These are phyloP conservation scores for Graphium sp. DNA, from an alignment of 2,329 filamentous ascomycete genomes.

Conservation along the genomic window DNA sequence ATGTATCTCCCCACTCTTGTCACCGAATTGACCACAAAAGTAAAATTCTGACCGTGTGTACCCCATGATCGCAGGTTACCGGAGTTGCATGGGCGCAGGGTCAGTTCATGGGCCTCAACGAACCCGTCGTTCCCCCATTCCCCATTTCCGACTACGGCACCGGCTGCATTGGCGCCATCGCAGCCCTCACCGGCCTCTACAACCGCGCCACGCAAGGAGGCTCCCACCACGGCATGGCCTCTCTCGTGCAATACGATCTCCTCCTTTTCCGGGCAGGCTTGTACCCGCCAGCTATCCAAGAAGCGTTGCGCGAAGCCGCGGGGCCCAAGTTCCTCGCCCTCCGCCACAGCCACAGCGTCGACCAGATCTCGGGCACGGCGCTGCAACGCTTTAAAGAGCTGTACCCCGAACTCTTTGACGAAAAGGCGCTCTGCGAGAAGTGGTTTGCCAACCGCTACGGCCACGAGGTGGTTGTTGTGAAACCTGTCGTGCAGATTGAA, in stretches of 20 bases:
- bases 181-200: conserved; percentile 8
- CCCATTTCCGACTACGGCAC: conserved; percentile 23
- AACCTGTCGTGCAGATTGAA: conserved; percentile 23
- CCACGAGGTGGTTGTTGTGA: conserved; percentile 12
- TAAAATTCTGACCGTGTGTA: no score
- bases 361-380: conserved; percentile 44
- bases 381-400: conserved; percentile 12
- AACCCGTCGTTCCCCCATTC: conserved; percentile 50
- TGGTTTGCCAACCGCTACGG: background rate
- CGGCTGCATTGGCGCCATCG: conserved; percentile 8
- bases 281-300: conserved; percentile 6
- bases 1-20: background rate
- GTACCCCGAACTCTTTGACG: conserved; percentile 1
- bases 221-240: conserved; percentile 11
- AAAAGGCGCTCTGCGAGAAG: no score
- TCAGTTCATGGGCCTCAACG: conserved; percentile 39
- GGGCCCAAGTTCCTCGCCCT: conserved; percentile 36
- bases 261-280: conserved; percentile 10
- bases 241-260: conserved; percentile 12
- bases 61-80: conserved; percentile 11
- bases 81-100: conserved; percentile 45
- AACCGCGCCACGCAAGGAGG: conserved; percentile 7
- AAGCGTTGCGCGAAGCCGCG: conserved; percentile 14
- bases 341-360: conserved; percentile 45
- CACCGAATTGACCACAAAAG: background rate